Evolutionary conservation across 495 filamentous ascomycete genomes (phyloP), one percentile per base, ranked within the genome.

Genomic region (Echria macrotheca): DNA sequence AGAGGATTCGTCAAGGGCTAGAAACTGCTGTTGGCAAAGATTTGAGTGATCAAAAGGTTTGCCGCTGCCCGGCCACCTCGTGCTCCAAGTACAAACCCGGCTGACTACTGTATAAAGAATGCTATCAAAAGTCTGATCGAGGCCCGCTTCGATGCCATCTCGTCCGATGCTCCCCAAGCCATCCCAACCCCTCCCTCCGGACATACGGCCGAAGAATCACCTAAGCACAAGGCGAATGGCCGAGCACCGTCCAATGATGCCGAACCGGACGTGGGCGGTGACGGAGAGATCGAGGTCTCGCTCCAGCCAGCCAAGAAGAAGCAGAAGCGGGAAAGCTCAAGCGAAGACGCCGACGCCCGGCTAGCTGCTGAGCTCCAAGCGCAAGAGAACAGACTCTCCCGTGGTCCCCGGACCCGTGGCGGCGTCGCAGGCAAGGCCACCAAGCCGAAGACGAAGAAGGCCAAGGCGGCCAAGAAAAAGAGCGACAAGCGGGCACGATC

Each of bases 321-420:
- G 54, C 73, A 77, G 53, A 84, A 85, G 63, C 78, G 76, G 35
- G 77, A 74, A 49, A 66, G 63, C 57, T 67, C 60, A 24, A 65
- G 53, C 50, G 70, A 70, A 45, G 88, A 95, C 48, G 86, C 86
- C 35, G 91, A 97, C 66, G 91, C 90, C 11, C 75, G 82, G 7
- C 77, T 90, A 47, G 93, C 93, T 2, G 89, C 89, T 2, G 82
- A 84, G 63, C 74, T 98, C 23, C 93, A 98, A 68, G 93, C 89
- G 2, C 85, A 95, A 67, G 88, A 93, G 73, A 95, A 96, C 64
- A 71, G 79, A 49, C 73, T 80, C 24, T 63, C 66, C 4, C 69
- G 70, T 21, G 82, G 77, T 17, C 77, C 91, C 15, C 73, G 83
- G 14, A 95, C 89, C 1, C 74, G 91, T 26, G 77, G 77, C 6